Evolutionary conservation across 1,284 basidiomycete genomes (phyloP).

Genomic region (Microbotryum lychnidis-dioicae): DNA sequence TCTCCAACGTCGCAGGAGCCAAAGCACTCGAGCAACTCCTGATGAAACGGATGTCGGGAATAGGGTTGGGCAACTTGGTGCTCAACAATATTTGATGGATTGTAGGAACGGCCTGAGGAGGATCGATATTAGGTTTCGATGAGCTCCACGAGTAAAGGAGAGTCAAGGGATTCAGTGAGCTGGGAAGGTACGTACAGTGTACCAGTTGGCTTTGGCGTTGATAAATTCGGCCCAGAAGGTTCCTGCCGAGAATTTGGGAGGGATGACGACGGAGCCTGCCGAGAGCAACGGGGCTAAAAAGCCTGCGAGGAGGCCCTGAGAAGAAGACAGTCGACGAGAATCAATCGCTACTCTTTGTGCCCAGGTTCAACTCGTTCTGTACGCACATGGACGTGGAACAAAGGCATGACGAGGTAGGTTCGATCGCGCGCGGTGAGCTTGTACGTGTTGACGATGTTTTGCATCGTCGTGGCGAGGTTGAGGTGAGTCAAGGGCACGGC

Average conservation of each 20-base stretch:
- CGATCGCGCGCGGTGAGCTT: slow-evolving; percentile 45
- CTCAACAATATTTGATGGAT: slow-evolving; percentile 47
- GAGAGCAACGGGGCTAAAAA: slow-evolving; percentile 54
- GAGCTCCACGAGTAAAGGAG: no score
- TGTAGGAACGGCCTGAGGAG: slow-evolving; percentile 41
- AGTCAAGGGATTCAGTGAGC: no score
- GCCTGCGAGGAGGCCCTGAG: slow-evolving; percentile 53
- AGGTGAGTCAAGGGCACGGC: slow-evolving; percentile 55
- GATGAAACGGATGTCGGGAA: slow-evolving; percentile 46
- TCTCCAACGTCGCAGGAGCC: slow-evolving; percentile 43
- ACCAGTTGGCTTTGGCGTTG: slow-evolving; percentile 50
- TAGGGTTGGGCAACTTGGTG: slow-evolving; percentile 39
- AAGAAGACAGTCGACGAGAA: not conserved
- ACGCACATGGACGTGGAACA: slow-evolving; percentile 54
- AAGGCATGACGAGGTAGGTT: slow-evolving; percentile 56
- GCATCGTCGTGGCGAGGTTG: slow-evolving; percentile 54
- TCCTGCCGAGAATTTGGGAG: slow-evolving; percentile 51
- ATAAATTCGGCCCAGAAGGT: slow-evolving; percentile 54
- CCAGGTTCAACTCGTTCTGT: no score
- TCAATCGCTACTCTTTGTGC: not conserved
- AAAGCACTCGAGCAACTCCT: slow-evolving; percentile 46
- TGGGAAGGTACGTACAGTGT: slow-evolving; percentile 35
- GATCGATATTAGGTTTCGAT: no score
- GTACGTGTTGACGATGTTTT: slow-evolving; percentile 54
- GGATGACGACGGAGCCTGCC: slow-evolving; percentile 55